Evolutionary conservation across 176 grass and related monocot species (phyloP), one percentile per base, ranked within the genome.

Genomic region (Typha latifolia): DNA sequence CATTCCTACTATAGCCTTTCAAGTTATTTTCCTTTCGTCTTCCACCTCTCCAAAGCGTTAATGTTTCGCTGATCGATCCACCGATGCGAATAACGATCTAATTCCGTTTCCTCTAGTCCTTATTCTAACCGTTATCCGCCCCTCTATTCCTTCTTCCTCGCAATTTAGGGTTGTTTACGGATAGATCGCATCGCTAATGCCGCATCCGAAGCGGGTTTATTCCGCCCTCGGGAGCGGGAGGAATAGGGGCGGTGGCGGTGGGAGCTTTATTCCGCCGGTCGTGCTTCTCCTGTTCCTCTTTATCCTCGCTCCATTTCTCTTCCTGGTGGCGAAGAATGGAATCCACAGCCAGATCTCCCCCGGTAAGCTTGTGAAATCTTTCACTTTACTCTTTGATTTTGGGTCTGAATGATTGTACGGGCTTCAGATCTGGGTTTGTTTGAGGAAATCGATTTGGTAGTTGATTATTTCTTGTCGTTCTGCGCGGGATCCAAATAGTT

Each of bases 261-360:
- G 67, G 5, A 59, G 74, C 56, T 64, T 67, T 27, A 48, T 84
- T 65, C 72, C 75, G 16, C 78, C 83, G 21, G 66, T 72, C 59
- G 72, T 89, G 70, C 66, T 97, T 22, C 81, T 89, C 37, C 78
- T 92, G 3, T 86, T 92, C 75, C 72, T 91, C 56, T 80, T 86
- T 74, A 65, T 97, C 26, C 32, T 97, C 21, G 82, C 80, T 5
- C 85, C 82, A 20, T 86, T 82, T 43, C 63, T 81, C 23, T 84
- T 89, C 79, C 48, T 89, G 71, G 70, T 82, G 53, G 75, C 32
- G 18, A 75, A 76, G 23, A 88, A 83, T 79, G 83, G 78, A 1
- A 74, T 77, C 0, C 80, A 80, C 66, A 66, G 82, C 55, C 78
- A 80, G 29, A 69, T 79, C 47, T 80, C 80, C 26, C 67, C 85